A percentile compares a stretch with the other conserved stretches of the same genome.
Conservation (phyloP, 805 yeast species). For the Ogataea trehalophila region DNA sequence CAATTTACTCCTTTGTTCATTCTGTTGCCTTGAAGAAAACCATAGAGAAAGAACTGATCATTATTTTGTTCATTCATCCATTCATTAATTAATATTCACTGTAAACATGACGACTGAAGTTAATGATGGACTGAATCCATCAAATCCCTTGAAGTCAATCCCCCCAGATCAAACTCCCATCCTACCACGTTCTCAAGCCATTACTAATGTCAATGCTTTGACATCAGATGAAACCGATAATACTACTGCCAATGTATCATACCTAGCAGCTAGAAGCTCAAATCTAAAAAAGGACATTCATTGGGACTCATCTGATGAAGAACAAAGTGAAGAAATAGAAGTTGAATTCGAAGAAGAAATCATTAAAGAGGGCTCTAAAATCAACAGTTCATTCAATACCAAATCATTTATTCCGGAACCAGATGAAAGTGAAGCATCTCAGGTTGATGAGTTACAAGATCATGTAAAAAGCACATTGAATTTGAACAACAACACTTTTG, state of each 20-base stretch:
- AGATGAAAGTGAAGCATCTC: no score
- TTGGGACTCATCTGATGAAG: constrained; percentile 11
- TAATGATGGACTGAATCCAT: neutral
- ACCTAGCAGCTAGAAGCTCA: neutral
- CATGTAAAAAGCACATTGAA: no score
- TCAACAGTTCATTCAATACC: neutral
- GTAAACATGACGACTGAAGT: neutral
- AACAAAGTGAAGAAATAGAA: constrained; percentile 1
- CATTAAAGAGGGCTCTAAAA: neutral
- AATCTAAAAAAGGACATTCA: constrained; percentile 1
- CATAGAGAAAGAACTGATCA: no score
- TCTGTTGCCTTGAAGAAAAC: no score
- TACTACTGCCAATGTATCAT: neutral
- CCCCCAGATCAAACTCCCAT: neutral
- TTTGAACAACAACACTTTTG: no score
- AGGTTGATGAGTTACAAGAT: no score
- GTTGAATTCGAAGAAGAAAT: neutral
- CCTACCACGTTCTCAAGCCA: constrained; percentile 27
- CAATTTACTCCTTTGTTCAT: no score
- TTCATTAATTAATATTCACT: no score
- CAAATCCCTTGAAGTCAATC: neutral
- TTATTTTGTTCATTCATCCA: no score
- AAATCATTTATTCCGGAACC: no score
- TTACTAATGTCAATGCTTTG: constrained; percentile 26
- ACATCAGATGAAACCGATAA: constrained; percentile 10